Conservation (phyloP, 495 filamentous ascomycete genomes). For the Wilcoxina mikolae region DNA sequence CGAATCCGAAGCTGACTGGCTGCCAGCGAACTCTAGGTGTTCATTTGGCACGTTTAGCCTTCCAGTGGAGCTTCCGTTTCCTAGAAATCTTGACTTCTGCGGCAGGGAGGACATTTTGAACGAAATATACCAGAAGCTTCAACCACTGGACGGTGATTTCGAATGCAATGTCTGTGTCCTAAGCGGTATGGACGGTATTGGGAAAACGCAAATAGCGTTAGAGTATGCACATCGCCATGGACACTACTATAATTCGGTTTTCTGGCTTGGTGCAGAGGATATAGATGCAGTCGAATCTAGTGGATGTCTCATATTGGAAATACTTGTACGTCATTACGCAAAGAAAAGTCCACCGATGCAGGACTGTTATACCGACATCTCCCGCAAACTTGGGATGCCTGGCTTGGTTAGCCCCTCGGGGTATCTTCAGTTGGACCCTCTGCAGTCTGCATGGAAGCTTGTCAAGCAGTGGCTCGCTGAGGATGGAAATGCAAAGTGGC, state of each 20-base stretch:
- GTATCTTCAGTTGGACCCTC: neutral
- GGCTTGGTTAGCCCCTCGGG: neutral
- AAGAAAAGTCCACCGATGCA: neutral
- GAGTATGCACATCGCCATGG: slow-evolving; percentile 22
- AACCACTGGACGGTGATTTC: no score
- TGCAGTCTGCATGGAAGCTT: neutral
- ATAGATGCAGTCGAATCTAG: neutral
- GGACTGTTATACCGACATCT: neutral
- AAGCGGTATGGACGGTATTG: slow-evolving; percentile 31
- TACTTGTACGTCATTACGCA: neutral
- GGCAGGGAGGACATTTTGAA: neutral
- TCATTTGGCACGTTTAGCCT: neutral
- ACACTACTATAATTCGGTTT: slow-evolving; percentile 1
- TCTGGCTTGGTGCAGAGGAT: neutral
- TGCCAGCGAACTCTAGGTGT: neutral
- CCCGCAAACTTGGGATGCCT: neutral
- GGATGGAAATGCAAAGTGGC: neutral
- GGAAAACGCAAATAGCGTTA: slow-evolving; percentile 31
- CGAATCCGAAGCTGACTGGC: neutral
- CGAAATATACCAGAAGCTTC: neutral
- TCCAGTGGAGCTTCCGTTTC: neutral
- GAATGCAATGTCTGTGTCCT: slow-evolving; percentile 10
- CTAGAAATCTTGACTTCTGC: neutral
- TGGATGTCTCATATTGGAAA: neutral
- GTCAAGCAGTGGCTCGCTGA: neutral